Evolutionary conservation across 371 early-diverging fungal genomes (phyloP), one percentile per base, ranked within the genome.

Genomic region (Chytridiales sp.): DNA sequence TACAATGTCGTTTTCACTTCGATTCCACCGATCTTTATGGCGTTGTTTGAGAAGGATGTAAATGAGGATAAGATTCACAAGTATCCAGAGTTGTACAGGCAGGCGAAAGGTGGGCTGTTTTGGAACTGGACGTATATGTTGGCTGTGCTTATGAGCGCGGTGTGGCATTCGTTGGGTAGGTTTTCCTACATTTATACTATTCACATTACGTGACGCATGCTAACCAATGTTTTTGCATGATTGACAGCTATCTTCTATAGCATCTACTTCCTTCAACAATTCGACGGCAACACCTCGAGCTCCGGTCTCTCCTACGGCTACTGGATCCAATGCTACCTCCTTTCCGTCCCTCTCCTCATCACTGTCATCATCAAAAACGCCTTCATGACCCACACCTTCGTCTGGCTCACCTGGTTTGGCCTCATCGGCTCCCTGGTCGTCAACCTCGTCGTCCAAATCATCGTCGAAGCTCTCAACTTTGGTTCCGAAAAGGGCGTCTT

Each of bases 1-100:
- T 81, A 61, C 70, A 81, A 81, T 57, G 68, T 81, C 29, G 50
- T 79, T 21, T 78, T 70, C 51, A 74, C 77, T 3, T 72, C 71
- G 15, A 3, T 79, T 15, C 77, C 76, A 32, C 81, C 81, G 8
- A 48, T 81, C n/a, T 39, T 71, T 15, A 40, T 70, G 36, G 77
- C 74, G 11, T 47, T 73, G 21, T 75, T 67, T 39, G 73, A 74
- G 59, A 42, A 67, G 41, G 78, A 77, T 57, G 57, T 75, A 1
- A 40, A 58, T 13, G 72, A 75, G 27, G 44, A 22, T 0, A 13
- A 27, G 4, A 50, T 73, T 19, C 60, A 64, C 15, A 30, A 47
- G 30, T 27, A 59, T 30, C 77, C 77, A 2, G 49, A 74, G 51
- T 65, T 73, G 0, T 73, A 64, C 51, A 2, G 27, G 6, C 63